These are phyloP conservation scores for Globomyces pollinis-pini DNA, from an alignment of 192 early-diverging fungal genomes.

Conservation along the genomic window DNA sequence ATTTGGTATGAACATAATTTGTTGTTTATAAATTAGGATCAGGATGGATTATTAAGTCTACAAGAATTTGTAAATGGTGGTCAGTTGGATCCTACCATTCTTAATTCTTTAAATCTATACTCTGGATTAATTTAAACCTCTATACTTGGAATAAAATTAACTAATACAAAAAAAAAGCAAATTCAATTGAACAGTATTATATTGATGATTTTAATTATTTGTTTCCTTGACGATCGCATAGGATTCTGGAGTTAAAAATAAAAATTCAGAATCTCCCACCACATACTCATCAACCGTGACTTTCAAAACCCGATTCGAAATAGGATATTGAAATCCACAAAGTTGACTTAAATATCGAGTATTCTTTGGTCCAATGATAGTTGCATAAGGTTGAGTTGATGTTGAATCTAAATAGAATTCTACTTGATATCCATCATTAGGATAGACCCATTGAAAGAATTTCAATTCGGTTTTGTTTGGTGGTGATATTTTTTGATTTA, in stretches of 20 bases:
- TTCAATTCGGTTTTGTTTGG: background rate
- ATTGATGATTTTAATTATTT: too few species aligned
- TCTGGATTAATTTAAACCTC: conserved; percentile 64
- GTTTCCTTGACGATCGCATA: too few species aligned
- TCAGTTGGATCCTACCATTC: conserved; percentile 76
- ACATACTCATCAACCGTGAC: background rate
- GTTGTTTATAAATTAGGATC: conserved; percentile 44
- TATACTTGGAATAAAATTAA: too few species aligned
- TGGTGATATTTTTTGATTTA: conserved; percentile 4
- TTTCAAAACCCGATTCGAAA: background rate
- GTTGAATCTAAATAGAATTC: background rate
- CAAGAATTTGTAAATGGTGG: conserved; percentile 86
- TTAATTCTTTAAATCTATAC: conserved; percentile 81
- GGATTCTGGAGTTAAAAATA: background rate
- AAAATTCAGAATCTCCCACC: background rate
- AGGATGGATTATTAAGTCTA: conserved; percentile 71
- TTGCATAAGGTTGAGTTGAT: background rate
- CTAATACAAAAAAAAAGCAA: too few species aligned
- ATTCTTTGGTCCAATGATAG: background rate
- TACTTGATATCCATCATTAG: background rate
- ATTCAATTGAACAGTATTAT: too few species aligned
- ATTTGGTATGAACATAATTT: too few species aligned
- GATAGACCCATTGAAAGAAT: background rate
- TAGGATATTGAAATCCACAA: background rate
- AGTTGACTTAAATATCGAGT: background rate